Percentiles rank a stretch among this genome's conserved stretches.
Evolutionary conservation across 1,284 basidiomycete genomes (phyloP).

Genomic region (Ustilago cynodontis): DNA sequence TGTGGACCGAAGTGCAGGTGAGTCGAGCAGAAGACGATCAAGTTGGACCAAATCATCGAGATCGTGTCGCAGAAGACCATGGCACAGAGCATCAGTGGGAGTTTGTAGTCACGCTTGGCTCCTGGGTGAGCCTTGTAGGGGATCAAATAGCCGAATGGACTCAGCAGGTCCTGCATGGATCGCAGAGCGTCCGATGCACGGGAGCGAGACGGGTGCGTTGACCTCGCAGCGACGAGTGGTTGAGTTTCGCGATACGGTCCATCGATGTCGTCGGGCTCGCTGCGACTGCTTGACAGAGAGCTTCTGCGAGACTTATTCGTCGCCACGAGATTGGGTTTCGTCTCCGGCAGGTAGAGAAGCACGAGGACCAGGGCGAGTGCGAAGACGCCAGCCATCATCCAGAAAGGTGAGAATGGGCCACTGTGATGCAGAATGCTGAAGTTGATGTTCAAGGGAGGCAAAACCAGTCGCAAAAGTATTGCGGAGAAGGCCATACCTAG

Average conservation of each 20-base stretch:
- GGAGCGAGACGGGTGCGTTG: too few species aligned
- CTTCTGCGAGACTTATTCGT: conserved; percentile 3
- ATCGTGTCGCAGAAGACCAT: conserved; percentile 29
- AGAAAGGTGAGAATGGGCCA: conserved; percentile 43
- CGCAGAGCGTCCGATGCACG: too few species aligned
- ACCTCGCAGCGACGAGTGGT: too few species aligned
- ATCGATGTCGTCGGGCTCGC: too few species aligned
- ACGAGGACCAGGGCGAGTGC: conserved; percentile 5
- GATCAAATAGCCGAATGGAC: conserved; percentile 31
- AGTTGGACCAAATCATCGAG: conserved; percentile 23
- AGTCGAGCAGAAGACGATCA: conserved; percentile 38
- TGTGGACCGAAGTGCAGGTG: conserved; percentile 37
- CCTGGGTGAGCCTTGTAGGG: conserved; percentile 25
- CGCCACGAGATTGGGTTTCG: not conserved
- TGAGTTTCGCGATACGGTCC: too few species aligned
- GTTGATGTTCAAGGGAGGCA: conserved; percentile 27
- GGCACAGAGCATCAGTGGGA: conserved; percentile 31
- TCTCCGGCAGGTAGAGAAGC: conserved; percentile 25
- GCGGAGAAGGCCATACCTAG: conserved; percentile 30
- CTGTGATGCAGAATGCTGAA: conserved; percentile 40
- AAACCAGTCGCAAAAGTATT: conserved; percentile 16
- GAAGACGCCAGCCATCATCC: conserved; percentile 5
- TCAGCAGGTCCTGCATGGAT: conserved; percentile 9
- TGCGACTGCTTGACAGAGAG: conserved; percentile 14
- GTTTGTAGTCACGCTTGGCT: conserved; percentile 32